These are phyloP conservation scores for Kazachstania psychrophila DNA, from an alignment of 805 yeast genomes.

Conservation along the genomic window DNA sequence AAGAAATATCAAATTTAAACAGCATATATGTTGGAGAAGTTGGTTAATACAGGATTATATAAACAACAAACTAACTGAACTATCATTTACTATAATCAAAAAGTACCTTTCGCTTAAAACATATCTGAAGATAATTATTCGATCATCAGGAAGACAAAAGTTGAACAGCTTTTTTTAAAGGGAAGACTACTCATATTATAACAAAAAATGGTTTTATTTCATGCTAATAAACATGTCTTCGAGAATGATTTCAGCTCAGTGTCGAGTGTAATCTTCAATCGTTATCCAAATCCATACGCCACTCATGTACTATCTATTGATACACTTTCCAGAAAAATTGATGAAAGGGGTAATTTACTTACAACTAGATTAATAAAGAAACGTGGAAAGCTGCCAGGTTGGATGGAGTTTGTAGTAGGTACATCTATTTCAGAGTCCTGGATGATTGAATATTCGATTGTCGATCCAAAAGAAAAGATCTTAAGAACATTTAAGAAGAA, in stretches of 20 bases:
- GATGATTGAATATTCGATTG: slow-evolving; percentile 70
- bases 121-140: too few relatives aligned
- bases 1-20: too few relatives aligned
- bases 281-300: slow-evolving; percentile 71
- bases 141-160: too few relatives aligned
- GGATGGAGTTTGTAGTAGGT: slow-evolving; percentile 43
- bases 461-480: slow-evolving; percentile 48
- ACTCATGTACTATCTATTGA: slow-evolving; percentile 78
- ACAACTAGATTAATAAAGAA: slow-evolving; percentile 70
- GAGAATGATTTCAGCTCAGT: slow-evolving; percentile 62
- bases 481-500: slow-evolving; percentile 70
- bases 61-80: too few relatives aligned
- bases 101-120: too few relatives aligned
- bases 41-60: too few relatives aligned
- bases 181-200: too few relatives aligned
- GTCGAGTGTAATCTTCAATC: slow-evolving; percentile 64
- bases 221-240: slow-evolving; percentile 46
- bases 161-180: too few relatives aligned
- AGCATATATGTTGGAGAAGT: too few relatives aligned
- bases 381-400: slow-evolving; percentile 69
- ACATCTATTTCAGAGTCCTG: slow-evolving; percentile 59
- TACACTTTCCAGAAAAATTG: slow-evolving; percentile 56
- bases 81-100: too few relatives aligned
- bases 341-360: slow-evolving; percentile 52
- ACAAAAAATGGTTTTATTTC: slow-evolving; percentile 51